Conservation (phyloP, 495 filamentous ascomycete genomes). For the Xylaria bambusicola region DNA sequence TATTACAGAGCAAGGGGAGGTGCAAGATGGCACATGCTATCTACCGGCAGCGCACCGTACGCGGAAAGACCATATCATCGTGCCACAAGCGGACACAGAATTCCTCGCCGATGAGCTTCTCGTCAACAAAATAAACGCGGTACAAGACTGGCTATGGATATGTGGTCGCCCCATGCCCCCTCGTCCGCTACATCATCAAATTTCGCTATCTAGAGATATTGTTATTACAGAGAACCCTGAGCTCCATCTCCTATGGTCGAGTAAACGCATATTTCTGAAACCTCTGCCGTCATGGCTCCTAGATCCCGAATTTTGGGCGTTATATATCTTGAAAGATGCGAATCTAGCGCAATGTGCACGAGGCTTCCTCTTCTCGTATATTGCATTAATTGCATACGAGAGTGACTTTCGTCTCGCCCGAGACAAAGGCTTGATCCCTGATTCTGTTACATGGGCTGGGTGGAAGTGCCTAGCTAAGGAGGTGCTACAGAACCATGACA, state of each 20-base stretch:
- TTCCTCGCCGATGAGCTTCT: constrained; percentile 33
- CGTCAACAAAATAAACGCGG: constrained; percentile 36
- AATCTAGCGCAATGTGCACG: constrained; percentile 34
- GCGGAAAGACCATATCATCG: constrained; percentile 26
- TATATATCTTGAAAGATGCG: constrained; percentile 19
- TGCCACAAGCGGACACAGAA: constrained; percentile 19
- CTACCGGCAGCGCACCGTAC: constrained; percentile 34
- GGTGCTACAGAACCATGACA: constrained; percentile 27
- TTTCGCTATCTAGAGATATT: constrained; percentile 44
- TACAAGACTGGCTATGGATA: constrained; percentile 49
- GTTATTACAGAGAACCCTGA: constrained; percentile 44
- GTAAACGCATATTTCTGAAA: constrained; percentile 45
- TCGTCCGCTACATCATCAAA: constrained; percentile 50
- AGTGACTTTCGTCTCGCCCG: constrained; percentile 47
- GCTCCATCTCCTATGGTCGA: constrained; percentile 46
- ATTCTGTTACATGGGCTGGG: constrained; percentile 29
- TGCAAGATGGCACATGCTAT: constrained; percentile 16
- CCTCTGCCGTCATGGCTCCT: constrained; percentile 49
- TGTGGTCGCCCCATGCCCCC: constrained; percentile 50
- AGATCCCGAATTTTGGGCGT: constrained; percentile 42
- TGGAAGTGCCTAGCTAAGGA: constrained; percentile 31
- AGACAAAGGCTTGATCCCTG: constrained; percentile 39
- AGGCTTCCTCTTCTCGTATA: constrained; percentile 49
- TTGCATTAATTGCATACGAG: constrained; percentile 44
- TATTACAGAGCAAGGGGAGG: background rate